Conservation (phyloP, 108 stramenopile species). For the Cyclotella kingstonii region DNA sequence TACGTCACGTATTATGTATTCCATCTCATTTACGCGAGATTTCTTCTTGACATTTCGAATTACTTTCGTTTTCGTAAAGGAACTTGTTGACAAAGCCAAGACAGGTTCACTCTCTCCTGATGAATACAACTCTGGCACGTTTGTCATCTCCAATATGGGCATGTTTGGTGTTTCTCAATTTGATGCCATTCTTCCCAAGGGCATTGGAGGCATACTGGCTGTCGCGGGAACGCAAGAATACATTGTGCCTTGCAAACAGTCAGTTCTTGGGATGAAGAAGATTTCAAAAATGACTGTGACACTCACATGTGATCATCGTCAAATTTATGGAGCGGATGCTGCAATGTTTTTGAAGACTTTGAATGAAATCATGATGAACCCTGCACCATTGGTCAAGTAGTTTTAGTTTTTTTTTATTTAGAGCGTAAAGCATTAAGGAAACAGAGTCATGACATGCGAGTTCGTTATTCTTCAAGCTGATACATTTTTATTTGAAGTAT, state of each 20-base stretch:
- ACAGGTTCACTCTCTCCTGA: slow-evolving; percentile 80
- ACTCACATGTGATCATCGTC: slow-evolving; percentile 96
- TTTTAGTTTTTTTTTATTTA: neutral
- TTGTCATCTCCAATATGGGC: slow-evolving; percentile 97
- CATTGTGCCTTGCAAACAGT: slow-evolving; percentile 69
- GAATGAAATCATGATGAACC: slow-evolving; percentile 91
- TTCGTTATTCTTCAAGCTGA: no score
- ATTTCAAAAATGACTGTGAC: slow-evolving; percentile 96
- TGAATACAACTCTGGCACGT: slow-evolving; percentile 95
- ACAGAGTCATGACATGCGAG: neutral
- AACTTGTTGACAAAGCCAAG: slow-evolving; percentile 85
- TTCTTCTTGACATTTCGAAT: neutral
- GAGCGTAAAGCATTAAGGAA: neutral
- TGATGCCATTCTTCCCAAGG: slow-evolving; percentile 92
- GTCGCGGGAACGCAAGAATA: slow-evolving; percentile 87
- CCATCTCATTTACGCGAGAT: neutral
- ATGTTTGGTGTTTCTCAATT: slow-evolving; percentile 97
- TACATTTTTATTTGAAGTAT: no score
- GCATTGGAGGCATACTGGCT: slow-evolving; percentile 91
- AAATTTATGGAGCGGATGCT: slow-evolving; percentile 96
- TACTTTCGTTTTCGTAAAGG: slow-evolving; percentile 42
- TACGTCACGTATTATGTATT: slow-evolving; percentile 7
- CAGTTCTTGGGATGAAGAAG: slow-evolving; percentile 88
- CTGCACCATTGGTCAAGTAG: slow-evolving; percentile 25
- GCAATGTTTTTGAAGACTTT: slow-evolving; percentile 94